Base-by-base conservation (phyloP, 768 basidiomycete genomes). In the Tricholoma matsutake region DNA sequence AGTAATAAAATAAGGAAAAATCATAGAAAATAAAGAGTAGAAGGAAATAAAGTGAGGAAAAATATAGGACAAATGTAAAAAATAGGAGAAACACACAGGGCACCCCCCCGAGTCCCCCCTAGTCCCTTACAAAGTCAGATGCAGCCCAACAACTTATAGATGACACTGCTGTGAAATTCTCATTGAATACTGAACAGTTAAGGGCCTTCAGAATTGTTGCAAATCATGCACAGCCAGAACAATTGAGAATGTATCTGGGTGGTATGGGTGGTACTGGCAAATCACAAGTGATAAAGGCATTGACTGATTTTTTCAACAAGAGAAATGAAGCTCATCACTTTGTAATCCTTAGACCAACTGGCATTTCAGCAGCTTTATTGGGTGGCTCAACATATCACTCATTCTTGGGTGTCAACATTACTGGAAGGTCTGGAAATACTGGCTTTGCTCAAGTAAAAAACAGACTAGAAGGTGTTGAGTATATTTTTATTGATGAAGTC, bases 401-500 rank as follows among this genome's bases (percentile, higher is more conserved):
- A 2, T 49, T 61, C 0, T 54, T 72, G 8, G 59, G 65, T 16
- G 60, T 72, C 4, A 14, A 18, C 3, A 41, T 8, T 16, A 22
- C 45, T 43, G 31, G 29, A 13, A 14, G 11, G 8, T 31, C 58
- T 28, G 58, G 56, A 13, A 54, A 57, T 25, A 39, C 54, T 11
- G 37, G 54, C 10, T 5, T 64, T 11, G 41, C 58, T 18, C 22
- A 61, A 54, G 41, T 56, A 14, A 28, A 57, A n/a, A 29, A 31
- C 47, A 57, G 58, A 32, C 20, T 73, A 10, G 11, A 59, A 20
- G 66, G 71, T 25, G 71, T 78, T 8, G 69, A 76, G 0, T 77
- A 77, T 67, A 62, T 80, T 0, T 77, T 79, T 28, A 53, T 79
- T 5, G 76, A 80, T 70, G 79, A 81, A 60, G 61, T 59, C 61